Base-by-base conservation (phyloP, 2,329 filamentous ascomycete genomes). In the Bipolaris zeicola region DNA sequence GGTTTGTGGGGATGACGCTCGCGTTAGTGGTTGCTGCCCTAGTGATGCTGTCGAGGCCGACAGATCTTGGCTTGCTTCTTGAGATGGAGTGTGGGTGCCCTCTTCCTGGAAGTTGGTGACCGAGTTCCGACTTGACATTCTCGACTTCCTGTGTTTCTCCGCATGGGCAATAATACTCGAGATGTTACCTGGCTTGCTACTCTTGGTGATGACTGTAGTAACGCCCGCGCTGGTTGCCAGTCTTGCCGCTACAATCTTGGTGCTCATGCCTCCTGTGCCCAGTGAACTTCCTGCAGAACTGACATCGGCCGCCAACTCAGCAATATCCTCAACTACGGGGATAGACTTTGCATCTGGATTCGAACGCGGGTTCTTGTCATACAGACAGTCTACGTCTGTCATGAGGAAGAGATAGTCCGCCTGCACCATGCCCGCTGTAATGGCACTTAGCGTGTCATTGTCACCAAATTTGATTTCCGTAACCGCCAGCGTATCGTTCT, bases 391-490 rank as follows among this genome's bases (percentile, higher is more conserved):
- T 45, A 99, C 95, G 72, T 99, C 95, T 1, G 95, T 99, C 95
- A 99, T 98, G 62, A 99, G 84, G 78, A 99, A 99, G 8, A 99
- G 83, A 69, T 96, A 91, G 71, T 99, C 93, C 48, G 95, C 95
- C 70, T 96, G 92, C 18, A 98, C 91, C 92, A 98, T 98, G 64
- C 90, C 95, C 1, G 95, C 92, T 0, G 95, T 96, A 67, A 99
- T 97, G 55, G 95, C 95, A 11, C 92, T 96, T 44, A 99, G 82
- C 1, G 95, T 99, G 77, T 99, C 95, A 69, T 99, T 99, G 81
- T 99, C 95, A 65, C 95, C 95, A 73, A 99, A 99, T 81, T 98
- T 98, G 80, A 99, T 99, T 83, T 99, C 95, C 72, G 94, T 91
- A 63, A 99, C 95, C 22, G 93, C 92, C 52, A 99, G 81, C 2